Conservation (phyloP, 1,139 yeast genomes). For the Arxiozyma slooffiae region DNA sequence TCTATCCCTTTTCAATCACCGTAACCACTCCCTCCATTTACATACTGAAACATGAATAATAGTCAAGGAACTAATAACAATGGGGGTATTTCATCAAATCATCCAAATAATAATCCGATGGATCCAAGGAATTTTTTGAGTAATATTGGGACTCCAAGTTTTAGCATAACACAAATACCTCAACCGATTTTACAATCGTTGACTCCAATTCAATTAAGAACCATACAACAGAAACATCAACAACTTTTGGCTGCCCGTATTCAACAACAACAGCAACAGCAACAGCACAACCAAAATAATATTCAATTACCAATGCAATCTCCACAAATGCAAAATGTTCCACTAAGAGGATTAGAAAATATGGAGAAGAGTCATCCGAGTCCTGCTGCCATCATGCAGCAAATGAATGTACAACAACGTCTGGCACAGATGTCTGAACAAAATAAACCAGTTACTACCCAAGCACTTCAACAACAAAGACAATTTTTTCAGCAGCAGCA, state of each 20-base stretch:
- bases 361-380: slow-evolving; percentile 1
- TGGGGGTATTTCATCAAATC: background rate
- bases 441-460: background rate
- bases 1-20: background rate
- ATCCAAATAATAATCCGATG: background rate
- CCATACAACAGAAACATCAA: slow-evolving; percentile 25
- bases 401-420: slow-evolving; percentile 38
- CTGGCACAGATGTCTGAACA: slow-evolving; percentile 6
- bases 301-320: slow-evolving; percentile 8
- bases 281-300: slow-evolving; percentile 4
- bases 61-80: background rate
- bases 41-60: background rate
- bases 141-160: slow-evolving; percentile 30
- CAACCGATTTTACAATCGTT: slow-evolving; percentile 27
- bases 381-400: slow-evolving; percentile 23
- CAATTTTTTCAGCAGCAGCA: slow-evolving; percentile 31
- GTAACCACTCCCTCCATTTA: background rate
- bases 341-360: slow-evolving; percentile 2
- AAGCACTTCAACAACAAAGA: slow-evolving; percentile 4
- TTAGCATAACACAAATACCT: slow-evolving; percentile 29
- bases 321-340: slow-evolving; percentile 9
- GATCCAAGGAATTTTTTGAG: slow-evolving; percentile 14
- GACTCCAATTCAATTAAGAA: slow-evolving; percentile 30
- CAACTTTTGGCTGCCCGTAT: slow-evolving; percentile 11
- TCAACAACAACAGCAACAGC: slow-evolving; percentile 11